These are phyloP conservation scores for Fraxinus albicans DNA, from an alignment of 305 asterid genomes.

Conservation along the genomic window DNA sequence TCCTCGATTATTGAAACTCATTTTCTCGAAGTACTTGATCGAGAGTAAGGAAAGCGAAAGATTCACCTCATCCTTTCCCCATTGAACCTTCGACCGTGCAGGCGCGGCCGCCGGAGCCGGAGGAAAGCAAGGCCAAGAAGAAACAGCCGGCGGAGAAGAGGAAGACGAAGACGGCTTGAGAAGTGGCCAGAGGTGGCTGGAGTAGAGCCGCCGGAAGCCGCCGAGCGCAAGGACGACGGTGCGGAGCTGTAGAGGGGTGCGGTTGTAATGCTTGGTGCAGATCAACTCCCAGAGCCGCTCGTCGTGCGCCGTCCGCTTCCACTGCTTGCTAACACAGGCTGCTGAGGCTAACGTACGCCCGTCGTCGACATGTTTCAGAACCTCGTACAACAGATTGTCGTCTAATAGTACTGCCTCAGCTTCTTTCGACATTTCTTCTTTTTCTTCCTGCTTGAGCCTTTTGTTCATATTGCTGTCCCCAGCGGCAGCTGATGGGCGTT, in stretches of 20 bases:
- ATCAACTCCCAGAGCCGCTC: slow-evolving; percentile 97
- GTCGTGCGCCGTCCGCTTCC: slow-evolving; percentile 78
- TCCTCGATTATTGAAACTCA: slow-evolving; percentile 60
- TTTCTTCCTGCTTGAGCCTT: slow-evolving; percentile 38
- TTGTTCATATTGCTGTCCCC: slow-evolving; percentile 30
- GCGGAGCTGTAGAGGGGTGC: slow-evolving; percentile 70
- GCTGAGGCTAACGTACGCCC: slow-evolving; percentile 75
- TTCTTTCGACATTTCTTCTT: slow-evolving; percentile 23
- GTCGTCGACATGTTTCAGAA: slow-evolving; percentile 83
- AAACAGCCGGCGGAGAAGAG: slow-evolving; percentile 37
- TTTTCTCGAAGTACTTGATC: slow-evolving; percentile 81
- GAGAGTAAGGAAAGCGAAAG: slow-evolving; percentile 84
- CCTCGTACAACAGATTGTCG: slow-evolving; percentile 80
- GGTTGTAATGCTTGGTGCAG: slow-evolving; percentile 73
- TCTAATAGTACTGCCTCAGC: slow-evolving; percentile 62
- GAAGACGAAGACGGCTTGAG: slow-evolving; percentile 53
- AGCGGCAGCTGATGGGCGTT: slow-evolving; percentile 40
- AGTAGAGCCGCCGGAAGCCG: slow-evolving; percentile 82
- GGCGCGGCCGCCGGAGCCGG: slow-evolving; percentile 35
- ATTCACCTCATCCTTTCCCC: slow-evolving; percentile 96
- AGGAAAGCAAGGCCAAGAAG: slow-evolving; percentile 65
- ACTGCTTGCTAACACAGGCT: slow-evolving; percentile 81
- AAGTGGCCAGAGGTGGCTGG: slow-evolving; percentile 83
- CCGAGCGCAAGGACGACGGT: slow-evolving; percentile 82
- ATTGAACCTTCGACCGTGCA: slow-evolving; percentile 50